phyloP scores from a whole-genome alignment of 306 rosid genomes.

The Canavalia ensiformis region DNA sequence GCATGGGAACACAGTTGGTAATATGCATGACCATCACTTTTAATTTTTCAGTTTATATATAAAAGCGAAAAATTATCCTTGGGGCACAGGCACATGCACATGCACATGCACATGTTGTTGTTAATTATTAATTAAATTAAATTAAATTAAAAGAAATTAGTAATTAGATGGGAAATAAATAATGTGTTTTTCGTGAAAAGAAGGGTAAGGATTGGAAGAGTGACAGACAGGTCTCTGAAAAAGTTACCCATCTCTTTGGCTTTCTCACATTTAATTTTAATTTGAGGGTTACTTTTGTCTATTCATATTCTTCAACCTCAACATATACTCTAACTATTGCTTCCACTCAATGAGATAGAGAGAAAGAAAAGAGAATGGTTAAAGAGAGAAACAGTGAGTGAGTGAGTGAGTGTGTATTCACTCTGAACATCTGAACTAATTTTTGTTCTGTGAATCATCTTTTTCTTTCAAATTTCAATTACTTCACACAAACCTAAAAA shows the following conservation, averaged over 20 bases:
- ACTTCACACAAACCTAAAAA: neutral
- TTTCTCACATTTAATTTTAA: conserved; percentile 46
- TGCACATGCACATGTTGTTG: conserved; percentile 13
- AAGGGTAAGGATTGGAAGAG: conserved; percentile 50
- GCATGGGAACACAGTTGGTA: neutral
- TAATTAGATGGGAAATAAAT: conserved; percentile 31
- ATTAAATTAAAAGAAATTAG: neutral
- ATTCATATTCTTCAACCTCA: conserved; percentile 15
- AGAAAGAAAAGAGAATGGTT: neutral
- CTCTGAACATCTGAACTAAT: conserved; percentile 60
- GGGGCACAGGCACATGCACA: neutral
- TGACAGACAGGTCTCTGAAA: conserved; percentile 52
- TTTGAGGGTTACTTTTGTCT: conserved; percentile 61
- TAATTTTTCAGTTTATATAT: neutral
- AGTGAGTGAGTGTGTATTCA: conserved; percentile 30
- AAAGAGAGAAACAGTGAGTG: conserved; percentile 2
- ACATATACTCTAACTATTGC: neutral
- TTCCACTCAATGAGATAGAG: conserved; percentile 12
- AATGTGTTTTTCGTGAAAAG: conserved; percentile 53
- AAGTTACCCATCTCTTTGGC: conserved; percentile 45
- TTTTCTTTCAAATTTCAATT: conserved; percentile 9
- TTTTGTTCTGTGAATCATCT: conserved; percentile 45
- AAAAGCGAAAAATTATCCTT: neutral
- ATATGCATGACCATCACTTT: neutral
- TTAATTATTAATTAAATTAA: neutral